A percentile compares a stretch with the other conserved stretches of the same genome.
Evolutionary conservation across 2,329 filamentous ascomycete genomes (phyloP).

Genomic region (Verticillium klebahnii): DNA sequence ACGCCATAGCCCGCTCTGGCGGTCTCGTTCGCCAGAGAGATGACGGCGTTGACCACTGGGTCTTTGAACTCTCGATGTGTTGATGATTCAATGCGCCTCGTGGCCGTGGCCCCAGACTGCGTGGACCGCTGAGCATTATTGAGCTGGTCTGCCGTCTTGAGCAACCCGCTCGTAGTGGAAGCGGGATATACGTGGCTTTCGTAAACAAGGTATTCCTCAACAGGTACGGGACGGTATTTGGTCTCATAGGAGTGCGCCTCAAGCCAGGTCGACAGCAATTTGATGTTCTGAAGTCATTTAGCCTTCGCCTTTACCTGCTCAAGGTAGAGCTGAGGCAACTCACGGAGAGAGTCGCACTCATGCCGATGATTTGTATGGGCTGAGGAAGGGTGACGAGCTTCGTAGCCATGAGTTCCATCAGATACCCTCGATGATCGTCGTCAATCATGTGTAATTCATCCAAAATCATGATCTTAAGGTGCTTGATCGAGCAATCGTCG

Average conservation of each 20-base stretch:
- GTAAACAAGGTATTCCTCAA: conserved; percentile 70
- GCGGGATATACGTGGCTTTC: conserved; percentile 64
- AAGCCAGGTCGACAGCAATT: conserved; percentile 65
- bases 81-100: conserved; percentile 50
- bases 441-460: conserved; percentile 83
- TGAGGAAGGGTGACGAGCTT: conserved; percentile 67
- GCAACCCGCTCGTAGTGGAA: conserved; percentile 48
- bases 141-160: conserved; percentile 52
- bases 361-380: conserved; percentile 66
- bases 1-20: conserved; percentile 64
- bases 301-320: background rate
- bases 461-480: conserved; percentile 63
- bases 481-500: conserved; percentile 62
- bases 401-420: conserved; percentile 69
- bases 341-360: conserved; percentile 75
- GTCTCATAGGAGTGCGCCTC: conserved; percentile 68
- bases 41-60: conserved; percentile 63
- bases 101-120: conserved; percentile 28
- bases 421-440: conserved; percentile 69
- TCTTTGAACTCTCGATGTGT: conserved; percentile 58
- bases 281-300: conserved; percentile 52
- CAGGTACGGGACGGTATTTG: conserved; percentile 68
- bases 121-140: conserved; percentile 25
- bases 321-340: conserved; percentile 16
- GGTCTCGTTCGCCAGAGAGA: conserved; percentile 65